A percentile compares a stretch with the other conserved stretches of the same genome.
Evolutionary conservation across 495 filamentous ascomycete genomes (phyloP).

Genomic region (Pyrenopolyporus hunteri): DNA sequence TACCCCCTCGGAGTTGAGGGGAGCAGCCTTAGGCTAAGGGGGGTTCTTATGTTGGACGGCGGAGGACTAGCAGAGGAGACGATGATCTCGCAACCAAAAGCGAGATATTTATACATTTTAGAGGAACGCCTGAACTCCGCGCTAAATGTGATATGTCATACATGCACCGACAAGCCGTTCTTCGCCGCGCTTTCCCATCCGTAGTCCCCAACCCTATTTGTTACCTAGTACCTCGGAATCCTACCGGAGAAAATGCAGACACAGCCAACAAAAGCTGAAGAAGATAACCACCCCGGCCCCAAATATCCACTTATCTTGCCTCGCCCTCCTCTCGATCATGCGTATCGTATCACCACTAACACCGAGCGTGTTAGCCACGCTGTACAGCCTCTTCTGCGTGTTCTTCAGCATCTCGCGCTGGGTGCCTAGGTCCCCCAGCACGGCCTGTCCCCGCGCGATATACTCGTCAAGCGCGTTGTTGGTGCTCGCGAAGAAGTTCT

Average conservation of each 20-base stretch:
- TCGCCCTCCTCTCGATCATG: slow-evolving; percentile 89
- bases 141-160: slow-evolving; percentile 18
- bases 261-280: slow-evolving; percentile 88
- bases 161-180: neutral
- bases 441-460: slow-evolving; percentile 85
- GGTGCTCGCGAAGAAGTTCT: slow-evolving; percentile 80
- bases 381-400: slow-evolving; percentile 88
- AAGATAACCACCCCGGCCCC: slow-evolving; percentile 88
- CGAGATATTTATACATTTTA: neutral
- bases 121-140: slow-evolving; percentile 28
- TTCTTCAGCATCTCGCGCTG: slow-evolving; percentile 94
- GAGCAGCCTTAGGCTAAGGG: neutral
- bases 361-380: slow-evolving; percentile 90
- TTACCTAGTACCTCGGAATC: slow-evolving; percentile 9
- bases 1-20: neutral
- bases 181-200: neutral
- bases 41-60: neutral
- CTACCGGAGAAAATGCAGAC: slow-evolving; percentile 80
- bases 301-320: slow-evolving; percentile 98
- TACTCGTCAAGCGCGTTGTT: slow-evolving; percentile 89
- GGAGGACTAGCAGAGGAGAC: neutral
- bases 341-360: slow-evolving; percentile 95
- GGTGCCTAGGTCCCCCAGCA: slow-evolving; percentile 84
- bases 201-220: neutral
- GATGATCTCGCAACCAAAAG: neutral